Evolutionary conservation across 345 rosid species (phyloP).

Genomic region (Citrus sp.): DNA sequence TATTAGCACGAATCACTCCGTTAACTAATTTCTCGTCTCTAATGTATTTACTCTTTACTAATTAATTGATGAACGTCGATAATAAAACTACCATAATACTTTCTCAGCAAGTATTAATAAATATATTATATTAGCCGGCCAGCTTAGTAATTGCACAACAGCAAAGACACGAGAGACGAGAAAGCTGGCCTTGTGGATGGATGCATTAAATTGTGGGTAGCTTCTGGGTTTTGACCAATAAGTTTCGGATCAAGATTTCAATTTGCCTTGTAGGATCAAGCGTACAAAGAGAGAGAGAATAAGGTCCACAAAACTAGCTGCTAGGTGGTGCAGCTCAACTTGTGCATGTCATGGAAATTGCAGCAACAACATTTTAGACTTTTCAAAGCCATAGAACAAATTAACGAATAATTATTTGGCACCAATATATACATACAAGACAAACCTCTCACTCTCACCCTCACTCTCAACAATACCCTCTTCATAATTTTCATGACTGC

Average conservation of each 20-base stretch:
- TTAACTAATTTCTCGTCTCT: no score
- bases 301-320: not conserved
- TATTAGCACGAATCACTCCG: no score
- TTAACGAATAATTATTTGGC: no score
- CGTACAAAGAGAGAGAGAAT: not conserved
- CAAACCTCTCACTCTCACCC: no score
- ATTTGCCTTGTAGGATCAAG: not conserved
- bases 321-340: not conserved
- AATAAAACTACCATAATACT: no score
- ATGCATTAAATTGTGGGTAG: not conserved
- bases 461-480: not conserved
- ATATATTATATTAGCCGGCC: not conserved
- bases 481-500: not conserved
- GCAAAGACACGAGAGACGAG: not conserved
- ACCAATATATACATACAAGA: no score
- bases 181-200: not conserved
- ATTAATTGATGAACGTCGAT: no score
- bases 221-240: constrained; percentile 1
- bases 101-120: no score
- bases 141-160: not conserved
- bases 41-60: no score
- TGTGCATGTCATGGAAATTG: not conserved
- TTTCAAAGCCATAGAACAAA: not conserved
- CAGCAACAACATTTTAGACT: not conserved
- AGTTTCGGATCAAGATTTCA: not conserved